Conservation (phyloP, 495 filamentous ascomycete species). For the Penicillium argentinense region DNA sequence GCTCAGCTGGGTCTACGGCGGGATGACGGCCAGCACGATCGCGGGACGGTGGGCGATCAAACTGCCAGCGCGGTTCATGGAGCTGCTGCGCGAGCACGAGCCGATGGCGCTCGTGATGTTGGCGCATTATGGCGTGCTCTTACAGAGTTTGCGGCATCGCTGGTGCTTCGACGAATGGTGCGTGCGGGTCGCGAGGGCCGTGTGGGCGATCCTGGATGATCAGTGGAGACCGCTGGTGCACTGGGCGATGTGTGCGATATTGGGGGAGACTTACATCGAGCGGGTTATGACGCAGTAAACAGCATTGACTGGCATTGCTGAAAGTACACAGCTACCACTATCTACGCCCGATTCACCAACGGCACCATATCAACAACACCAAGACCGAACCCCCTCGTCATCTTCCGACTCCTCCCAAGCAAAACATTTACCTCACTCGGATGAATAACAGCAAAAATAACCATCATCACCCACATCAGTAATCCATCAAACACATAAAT, state of each 20-base stretch:
- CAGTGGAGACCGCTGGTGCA: conserved; percentile 37
- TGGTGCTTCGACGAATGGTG: conserved; percentile 54
- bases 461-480: conserved; percentile 56
- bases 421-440: conserved; percentile 30
- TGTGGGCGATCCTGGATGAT: conserved; percentile 39
- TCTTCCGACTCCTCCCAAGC: conserved; percentile 16
- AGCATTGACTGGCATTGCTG: too few species aligned
- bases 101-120: conserved; percentile 56
- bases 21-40: conserved; percentile 27
- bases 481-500: conserved; percentile 63
- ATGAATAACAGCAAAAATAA: conserved; percentile 45
- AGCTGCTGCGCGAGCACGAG: conserved; percentile 48
- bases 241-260: conserved; percentile 36
- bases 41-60: conserved; percentile 49
- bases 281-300: conserved; percentile 6
- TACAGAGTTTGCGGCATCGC: conserved; percentile 39
- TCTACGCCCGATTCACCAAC: conserved; percentile 1
- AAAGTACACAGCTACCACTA: conserved; percentile 1
- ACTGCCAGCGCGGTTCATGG: conserved; percentile 48
- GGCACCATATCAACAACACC: neutral
- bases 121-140: conserved; percentile 46
- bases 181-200: conserved; percentile 29
- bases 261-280: conserved; percentile 29
- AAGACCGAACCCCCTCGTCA: conserved; percentile 18
- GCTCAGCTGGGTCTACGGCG: conserved; percentile 26